phyloP scores from a whole-genome alignment of 352 stramenopile genomes.

The Pythium monospermum region DNA sequence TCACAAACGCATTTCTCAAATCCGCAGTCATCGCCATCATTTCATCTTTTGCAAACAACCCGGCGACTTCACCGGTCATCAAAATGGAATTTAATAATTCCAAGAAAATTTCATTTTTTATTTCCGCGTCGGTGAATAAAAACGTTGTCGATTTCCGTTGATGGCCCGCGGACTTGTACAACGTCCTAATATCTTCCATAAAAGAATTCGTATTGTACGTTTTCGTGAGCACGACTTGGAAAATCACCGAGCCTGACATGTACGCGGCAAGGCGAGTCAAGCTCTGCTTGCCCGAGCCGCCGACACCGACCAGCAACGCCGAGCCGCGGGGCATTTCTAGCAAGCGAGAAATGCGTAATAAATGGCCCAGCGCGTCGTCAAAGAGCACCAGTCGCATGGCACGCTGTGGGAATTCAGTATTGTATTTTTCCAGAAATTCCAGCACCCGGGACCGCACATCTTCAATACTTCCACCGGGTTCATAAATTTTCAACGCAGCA shows the following conservation, averaged over 20 bases:
- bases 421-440: slow-evolving; percentile 97
- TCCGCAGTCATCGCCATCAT: slow-evolving; percentile 99
- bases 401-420: slow-evolving; percentile 94
- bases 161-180: slow-evolving; percentile 97
- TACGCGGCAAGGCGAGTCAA: slow-evolving; percentile 95
- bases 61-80: slow-evolving; percentile 98
- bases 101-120: slow-evolving; percentile 99
- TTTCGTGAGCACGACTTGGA: slow-evolving; percentile 98
- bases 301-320: slow-evolving; percentile 95
- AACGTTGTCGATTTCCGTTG: slow-evolving; percentile 96
- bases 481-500: slow-evolving; percentile 96
- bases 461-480: slow-evolving; percentile 91
- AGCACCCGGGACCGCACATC: slow-evolving; percentile 90
- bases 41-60: slow-evolving; percentile 98
- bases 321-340: slow-evolving; percentile 96
- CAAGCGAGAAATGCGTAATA: slow-evolving; percentile 95
- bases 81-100: slow-evolving; percentile 98
- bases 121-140: slow-evolving; percentile 98
- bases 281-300: slow-evolving; percentile 96
- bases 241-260: slow-evolving; percentile 95
- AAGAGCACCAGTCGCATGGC: slow-evolving; percentile 98
- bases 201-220: slow-evolving; percentile 97
- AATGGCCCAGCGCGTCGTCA: slow-evolving; percentile 95
- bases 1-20: slow-evolving; percentile 92
- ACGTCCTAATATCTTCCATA: slow-evolving; percentile 95